phyloP scores from a whole-genome alignment of 176 grass and related monocot species.

The Carex littledalei region DNA sequence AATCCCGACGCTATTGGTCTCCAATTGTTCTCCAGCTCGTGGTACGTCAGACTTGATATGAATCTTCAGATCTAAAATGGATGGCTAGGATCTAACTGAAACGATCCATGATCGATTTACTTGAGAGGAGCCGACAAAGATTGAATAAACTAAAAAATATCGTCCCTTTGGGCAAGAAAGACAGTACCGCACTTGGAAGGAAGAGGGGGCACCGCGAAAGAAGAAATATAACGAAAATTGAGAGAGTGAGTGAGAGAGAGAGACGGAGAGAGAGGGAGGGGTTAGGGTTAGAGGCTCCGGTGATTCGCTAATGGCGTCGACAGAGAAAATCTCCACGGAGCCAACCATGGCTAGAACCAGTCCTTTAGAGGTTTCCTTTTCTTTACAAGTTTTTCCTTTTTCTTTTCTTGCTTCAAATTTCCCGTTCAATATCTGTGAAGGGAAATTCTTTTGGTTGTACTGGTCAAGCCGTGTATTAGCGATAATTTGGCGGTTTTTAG shows the following conservation, averaged over 20 bases:
- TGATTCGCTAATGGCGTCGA: background rate
- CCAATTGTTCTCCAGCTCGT: too few relatives aligned
- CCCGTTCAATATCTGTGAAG: background rate
- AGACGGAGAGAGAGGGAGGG: background rate
- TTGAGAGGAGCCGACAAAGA: background rate
- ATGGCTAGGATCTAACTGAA: too few relatives aligned
- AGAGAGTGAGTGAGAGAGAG: background rate
- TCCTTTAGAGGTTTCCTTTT: background rate
- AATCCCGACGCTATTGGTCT: too few relatives aligned
- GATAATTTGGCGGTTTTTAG: too few relatives aligned
- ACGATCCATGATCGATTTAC: too few relatives aligned
- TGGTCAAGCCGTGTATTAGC: too few relatives aligned
- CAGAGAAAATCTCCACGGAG: slow-evolving; percentile 4
- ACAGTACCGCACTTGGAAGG: background rate
- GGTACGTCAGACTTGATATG: too few relatives aligned
- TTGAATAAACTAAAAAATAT: too few relatives aligned
- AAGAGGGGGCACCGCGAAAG: background rate
- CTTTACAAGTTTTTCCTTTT: background rate
- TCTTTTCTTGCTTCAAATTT: background rate
- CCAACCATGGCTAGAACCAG: background rate
- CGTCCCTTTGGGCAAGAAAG: too few relatives aligned
- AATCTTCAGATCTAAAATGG: too few relatives aligned
- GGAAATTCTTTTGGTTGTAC: too few relatives aligned
- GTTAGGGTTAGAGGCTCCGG: background rate
- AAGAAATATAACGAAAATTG: background rate